A percentile compares a stretch with the other conserved stretches of the same genome.
Conservation (phyloP, 176 grass and related monocot species). For the Bonia amplexicaulis region DNA sequence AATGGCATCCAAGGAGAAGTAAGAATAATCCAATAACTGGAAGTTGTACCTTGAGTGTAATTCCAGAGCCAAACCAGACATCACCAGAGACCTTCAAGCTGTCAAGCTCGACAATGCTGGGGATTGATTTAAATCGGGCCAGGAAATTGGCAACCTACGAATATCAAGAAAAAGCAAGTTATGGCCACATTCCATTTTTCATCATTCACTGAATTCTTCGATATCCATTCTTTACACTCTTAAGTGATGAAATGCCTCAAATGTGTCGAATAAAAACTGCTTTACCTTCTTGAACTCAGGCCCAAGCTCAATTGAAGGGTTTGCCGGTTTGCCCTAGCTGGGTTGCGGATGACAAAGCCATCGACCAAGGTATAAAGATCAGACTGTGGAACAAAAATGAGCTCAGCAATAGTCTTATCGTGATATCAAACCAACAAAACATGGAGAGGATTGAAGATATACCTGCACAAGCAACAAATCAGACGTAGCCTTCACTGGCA, state of each 20-base stretch:
- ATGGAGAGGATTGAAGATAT: slow-evolving; percentile 13
- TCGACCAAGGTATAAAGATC: slow-evolving; percentile 96
- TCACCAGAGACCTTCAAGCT: slow-evolving; percentile 96
- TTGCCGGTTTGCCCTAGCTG: slow-evolving; percentile 66
- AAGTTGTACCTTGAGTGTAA: slow-evolving; percentile 76
- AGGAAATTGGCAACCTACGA: slow-evolving; percentile 84
- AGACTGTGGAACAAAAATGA: slow-evolving; percentile 54
- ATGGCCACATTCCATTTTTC: not conserved
- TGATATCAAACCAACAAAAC: slow-evolving; percentile 4
- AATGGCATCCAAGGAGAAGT: not conserved
- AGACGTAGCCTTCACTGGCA: slow-evolving; percentile 95
- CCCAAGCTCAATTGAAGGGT: slow-evolving; percentile 85
- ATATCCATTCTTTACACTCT: not conserved
- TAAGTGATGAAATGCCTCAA: not conserved
- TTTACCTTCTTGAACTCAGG: slow-evolving; percentile 97
- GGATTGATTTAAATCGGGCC: slow-evolving; percentile 82
- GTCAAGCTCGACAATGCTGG: slow-evolving; percentile 96
- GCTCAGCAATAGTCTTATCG: slow-evolving; percentile 3
- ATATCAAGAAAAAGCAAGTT: not conserved
- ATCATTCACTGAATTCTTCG: not conserved
- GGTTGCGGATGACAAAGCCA: slow-evolving; percentile 90
- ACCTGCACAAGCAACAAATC: slow-evolving; percentile 99
- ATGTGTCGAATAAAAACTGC: not conserved
- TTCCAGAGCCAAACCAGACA: slow-evolving; percentile 73
- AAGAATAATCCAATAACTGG: not conserved